Evolutionary conservation across 768 basidiomycete species (phyloP).

Genomic region (Russula olivacea): DNA sequence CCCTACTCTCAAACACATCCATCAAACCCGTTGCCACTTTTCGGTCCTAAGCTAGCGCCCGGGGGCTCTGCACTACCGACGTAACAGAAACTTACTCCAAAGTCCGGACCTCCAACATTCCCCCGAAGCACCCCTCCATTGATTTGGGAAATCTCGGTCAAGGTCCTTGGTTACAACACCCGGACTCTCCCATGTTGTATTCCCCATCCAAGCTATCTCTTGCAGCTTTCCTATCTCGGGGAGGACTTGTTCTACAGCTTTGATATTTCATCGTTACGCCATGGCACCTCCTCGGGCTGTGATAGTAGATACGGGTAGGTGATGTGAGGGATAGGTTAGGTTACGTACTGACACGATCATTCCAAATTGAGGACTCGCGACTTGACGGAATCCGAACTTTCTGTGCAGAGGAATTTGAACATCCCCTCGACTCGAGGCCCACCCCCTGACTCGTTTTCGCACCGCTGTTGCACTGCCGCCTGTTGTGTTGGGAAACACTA

Average conservation of each 20-base stretch:
- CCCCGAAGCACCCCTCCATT: neutral
- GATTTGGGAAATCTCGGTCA: neutral
- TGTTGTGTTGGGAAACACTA: neutral
- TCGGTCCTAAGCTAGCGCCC: neutral
- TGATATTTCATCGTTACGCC: neutral
- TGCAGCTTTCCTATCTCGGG: neutral
- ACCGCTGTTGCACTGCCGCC: slow-evolving; percentile 14
- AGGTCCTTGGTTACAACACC: neutral
- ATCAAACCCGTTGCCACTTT: slow-evolving; percentile 5
- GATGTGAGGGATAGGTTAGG: neutral
- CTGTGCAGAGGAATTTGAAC: neutral
- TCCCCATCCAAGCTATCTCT: no score
- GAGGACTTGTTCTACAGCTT: neutral
- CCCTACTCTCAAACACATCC: neutral
- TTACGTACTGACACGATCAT: slow-evolving; percentile 1
- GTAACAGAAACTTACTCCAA: slow-evolving; percentile 5
- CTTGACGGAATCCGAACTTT: neutral
- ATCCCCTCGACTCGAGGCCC: neutral
- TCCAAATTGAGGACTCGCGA: neutral
- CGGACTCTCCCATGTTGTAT: neutral
- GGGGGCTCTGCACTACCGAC: slow-evolving; percentile 9
- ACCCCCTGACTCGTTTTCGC: slow-evolving; percentile 10
- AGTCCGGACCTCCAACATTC: neutral
- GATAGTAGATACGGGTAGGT: slow-evolving; percentile 7
- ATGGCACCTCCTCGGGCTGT: slow-evolving; percentile 1